A percentile compares a stretch with the other conserved stretches of the same genome.
Conservation (phyloP, 2,329 filamentous ascomycete species). For the Penicillium freii region DNA sequence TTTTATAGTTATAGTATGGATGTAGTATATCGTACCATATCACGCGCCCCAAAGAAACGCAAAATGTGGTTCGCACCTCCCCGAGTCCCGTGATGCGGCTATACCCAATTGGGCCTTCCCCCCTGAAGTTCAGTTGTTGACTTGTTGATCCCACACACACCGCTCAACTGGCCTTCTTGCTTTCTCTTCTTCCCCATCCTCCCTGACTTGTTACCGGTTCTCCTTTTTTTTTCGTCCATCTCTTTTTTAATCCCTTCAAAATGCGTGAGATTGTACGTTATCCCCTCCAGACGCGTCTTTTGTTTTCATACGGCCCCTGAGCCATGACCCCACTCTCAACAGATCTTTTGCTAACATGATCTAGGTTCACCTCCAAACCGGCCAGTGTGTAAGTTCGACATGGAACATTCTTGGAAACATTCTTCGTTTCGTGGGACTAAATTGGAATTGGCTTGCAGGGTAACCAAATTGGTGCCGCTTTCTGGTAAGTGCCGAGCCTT, state of each 20-base stretch:
- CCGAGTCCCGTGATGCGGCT: conserved; percentile 30
- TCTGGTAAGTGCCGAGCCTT: conserved; percentile 66
- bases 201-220: conserved; percentile 23
- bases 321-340: conserved; percentile 32
- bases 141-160: conserved; percentile 37
- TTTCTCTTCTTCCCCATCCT: conserved; percentile 28
- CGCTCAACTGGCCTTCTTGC: conserved; percentile 28
- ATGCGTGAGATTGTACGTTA: conserved; percentile 71
- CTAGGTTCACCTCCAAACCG: conserved; percentile 99
- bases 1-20: too few species aligned
- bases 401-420: conserved; percentile 4
- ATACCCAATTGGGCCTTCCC: conserved; percentile 24
- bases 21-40: neutral
- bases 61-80: conserved; percentile 31
- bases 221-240: conserved; percentile 13
- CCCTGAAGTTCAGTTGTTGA: conserved; percentile 26
- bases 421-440: conserved; percentile 23
- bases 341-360: conserved; percentile 42
- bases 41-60: conserved; percentile 7
- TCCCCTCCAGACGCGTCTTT: conserved; percentile 38
- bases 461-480: conserved; percentile 99
- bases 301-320: conserved; percentile 32
- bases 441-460: conserved; percentile 59
- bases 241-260: conserved; percentile 18
- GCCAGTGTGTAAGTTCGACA: conserved; percentile 81